Evolutionary conservation across 1,284 basidiomycete species (phyloP).

Genomic region (Marasmius sp.): DNA sequence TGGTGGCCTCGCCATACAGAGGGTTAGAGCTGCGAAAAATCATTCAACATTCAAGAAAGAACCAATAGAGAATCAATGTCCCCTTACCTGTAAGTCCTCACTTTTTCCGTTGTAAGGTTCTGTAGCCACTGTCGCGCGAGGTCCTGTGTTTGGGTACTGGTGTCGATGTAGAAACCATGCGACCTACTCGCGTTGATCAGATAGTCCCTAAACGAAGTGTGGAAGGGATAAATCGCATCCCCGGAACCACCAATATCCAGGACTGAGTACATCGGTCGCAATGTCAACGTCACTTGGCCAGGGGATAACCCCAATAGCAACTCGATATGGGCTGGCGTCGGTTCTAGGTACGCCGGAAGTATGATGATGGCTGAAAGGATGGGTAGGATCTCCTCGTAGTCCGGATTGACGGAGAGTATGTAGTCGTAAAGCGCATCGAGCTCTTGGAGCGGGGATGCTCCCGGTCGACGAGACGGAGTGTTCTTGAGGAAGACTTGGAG

Average conservation of each 20-base stretch:
- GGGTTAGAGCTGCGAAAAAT: no score
- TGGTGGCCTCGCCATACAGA: no score
- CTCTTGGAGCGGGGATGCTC: constrained; percentile 15
- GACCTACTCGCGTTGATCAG: not conserved
- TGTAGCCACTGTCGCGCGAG: no score
- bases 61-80: no score
- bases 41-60: no score
- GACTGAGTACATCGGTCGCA: not conserved
- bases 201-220: not conserved
- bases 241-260: not conserved
- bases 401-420: not conserved
- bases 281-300: not conserved
- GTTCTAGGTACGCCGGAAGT: not conserved
- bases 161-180: not conserved
- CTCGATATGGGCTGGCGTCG: not conserved
- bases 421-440: constrained; percentile 20
- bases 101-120: no score
- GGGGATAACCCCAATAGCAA: not conserved
- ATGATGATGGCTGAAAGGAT: not conserved
- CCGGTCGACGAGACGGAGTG: not conserved
- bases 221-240: not conserved
- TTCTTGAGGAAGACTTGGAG: constrained; percentile 19
- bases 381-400: not conserved
- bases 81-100: no score
- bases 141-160: no score